Evolutionary conservation across 306 rosid species (phyloP).

Genomic region (Mimosa bimucronata): DNA sequence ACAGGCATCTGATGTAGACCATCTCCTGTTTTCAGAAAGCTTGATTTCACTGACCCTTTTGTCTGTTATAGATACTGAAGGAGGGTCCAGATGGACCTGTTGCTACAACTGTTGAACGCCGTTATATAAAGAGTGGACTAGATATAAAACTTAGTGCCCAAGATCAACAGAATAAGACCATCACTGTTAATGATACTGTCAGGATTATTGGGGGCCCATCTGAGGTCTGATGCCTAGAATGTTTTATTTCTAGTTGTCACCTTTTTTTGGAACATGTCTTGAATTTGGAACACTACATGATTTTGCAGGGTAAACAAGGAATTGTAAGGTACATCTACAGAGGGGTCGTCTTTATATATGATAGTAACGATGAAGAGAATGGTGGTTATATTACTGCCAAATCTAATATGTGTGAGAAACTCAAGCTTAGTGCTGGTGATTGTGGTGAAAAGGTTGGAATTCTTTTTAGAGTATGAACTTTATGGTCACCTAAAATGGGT

Average conservation of each 20-base stretch:
- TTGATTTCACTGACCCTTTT: conserved; percentile 13
- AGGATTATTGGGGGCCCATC: conserved; percentile 74
- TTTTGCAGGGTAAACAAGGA: conserved; percentile 86
- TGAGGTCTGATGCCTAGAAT: conserved; percentile 56
- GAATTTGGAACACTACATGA: conserved; percentile 32
- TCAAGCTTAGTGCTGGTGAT: conserved; percentile 56
- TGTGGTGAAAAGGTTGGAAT: conserved; percentile 68
- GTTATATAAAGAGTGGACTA: conserved; percentile 64
- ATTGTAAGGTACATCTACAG: conserved; percentile 78
- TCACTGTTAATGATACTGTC: conserved; percentile 70
- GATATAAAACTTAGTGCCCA: conserved; percentile 79
- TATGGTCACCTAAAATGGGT: conserved; percentile 3
- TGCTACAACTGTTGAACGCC: conserved; percentile 54
- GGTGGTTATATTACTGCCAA: conserved; percentile 82
- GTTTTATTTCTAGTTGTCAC: background rate
- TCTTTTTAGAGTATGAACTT: conserved; percentile 11
- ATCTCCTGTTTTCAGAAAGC: conserved; percentile 19
- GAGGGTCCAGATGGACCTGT: conserved; percentile 70
- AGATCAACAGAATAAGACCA: conserved; percentile 66
- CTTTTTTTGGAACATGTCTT: conserved; percentile 24
- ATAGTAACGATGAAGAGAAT: conserved; percentile 69
- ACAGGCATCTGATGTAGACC: conserved; percentile 17
- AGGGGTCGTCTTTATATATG: conserved; percentile 68
- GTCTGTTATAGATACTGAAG: conserved; percentile 68
- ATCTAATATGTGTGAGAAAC: conserved; percentile 83